Evolutionary conservation across 2,329 filamentous ascomycete species (phyloP).

Genomic region (Claviceps lovelessii): DNA sequence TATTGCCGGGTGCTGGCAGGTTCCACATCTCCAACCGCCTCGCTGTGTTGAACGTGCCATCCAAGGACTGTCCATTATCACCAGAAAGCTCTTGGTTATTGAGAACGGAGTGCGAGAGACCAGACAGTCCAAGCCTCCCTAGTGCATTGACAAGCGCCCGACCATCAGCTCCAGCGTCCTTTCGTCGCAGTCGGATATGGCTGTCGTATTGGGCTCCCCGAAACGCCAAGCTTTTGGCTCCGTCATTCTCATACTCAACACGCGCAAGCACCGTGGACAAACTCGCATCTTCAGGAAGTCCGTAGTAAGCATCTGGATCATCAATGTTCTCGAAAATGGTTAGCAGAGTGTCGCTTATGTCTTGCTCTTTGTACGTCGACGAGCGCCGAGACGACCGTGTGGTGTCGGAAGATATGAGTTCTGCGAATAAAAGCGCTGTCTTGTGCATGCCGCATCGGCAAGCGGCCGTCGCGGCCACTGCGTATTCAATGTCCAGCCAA

Average conservation of each 20-base stretch:
- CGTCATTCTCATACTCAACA: slow-evolving; percentile 80
- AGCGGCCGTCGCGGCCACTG: slow-evolving; percentile 56
- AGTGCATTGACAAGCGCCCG: slow-evolving; percentile 63
- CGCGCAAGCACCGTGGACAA: slow-evolving; percentile 65
- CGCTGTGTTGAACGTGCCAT: slow-evolving; percentile 65
- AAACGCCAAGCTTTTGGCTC: slow-evolving; percentile 75
- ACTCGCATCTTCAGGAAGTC: slow-evolving; percentile 64
- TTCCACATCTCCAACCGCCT: slow-evolving; percentile 85
- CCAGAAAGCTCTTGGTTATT: slow-evolving; percentile 50
- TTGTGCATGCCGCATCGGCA: slow-evolving; percentile 72
- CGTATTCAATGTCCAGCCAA: slow-evolving; percentile 78
- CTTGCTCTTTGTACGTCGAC: slow-evolving; percentile 37
- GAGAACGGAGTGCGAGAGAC: slow-evolving; percentile 67
- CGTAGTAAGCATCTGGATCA: slow-evolving; percentile 93
- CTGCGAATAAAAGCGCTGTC: slow-evolving; percentile 69
- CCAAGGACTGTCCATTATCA: slow-evolving; percentile 42
- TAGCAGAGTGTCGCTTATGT: slow-evolving; percentile 57
- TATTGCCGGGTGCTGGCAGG: slow-evolving; percentile 54
- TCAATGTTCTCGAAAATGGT: slow-evolving; percentile 83
- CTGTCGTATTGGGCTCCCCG: slow-evolving; percentile 84
- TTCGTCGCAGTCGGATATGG: slow-evolving; percentile 50
- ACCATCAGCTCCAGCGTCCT: slow-evolving; percentile 42
- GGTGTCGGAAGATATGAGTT: slow-evolving; percentile 49
- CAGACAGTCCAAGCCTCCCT: slow-evolving; percentile 68
- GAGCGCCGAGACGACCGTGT: slow-evolving; percentile 50